These are phyloP conservation scores for Kwoniella pini DNA, from an alignment of 768 basidiomycete genomes.

Conservation along the genomic window DNA sequence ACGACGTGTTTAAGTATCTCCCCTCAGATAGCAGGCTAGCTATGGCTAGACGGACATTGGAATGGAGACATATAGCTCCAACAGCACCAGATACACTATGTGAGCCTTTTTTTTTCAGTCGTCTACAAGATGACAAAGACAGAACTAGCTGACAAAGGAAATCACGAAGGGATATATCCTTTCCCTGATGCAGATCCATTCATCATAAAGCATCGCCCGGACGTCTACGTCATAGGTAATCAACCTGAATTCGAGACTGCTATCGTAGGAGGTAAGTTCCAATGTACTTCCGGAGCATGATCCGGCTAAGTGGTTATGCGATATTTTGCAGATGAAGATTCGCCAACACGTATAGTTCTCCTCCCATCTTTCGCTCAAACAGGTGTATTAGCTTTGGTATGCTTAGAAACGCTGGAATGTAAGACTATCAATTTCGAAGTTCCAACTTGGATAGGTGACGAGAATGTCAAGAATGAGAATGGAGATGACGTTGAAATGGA, in stretches of 20 bases:
- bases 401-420: constrained; percentile 69
- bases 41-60: constrained; percentile 74
- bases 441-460: constrained; percentile 48
- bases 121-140: background rate
- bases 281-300: no score
- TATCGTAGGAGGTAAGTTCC: constrained; percentile 60
- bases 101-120: constrained; percentile 35
- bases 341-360: constrained; percentile 66
- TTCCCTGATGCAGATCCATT: constrained; percentile 87
- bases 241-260: constrained; percentile 80
- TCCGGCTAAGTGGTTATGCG: no score
- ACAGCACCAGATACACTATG: constrained; percentile 96
- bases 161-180: constrained; percentile 77
- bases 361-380: constrained; percentile 78
- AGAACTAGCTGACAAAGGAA: background rate
- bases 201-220: constrained; percentile 77
- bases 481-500: constrained; percentile 30
- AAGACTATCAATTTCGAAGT: constrained; percentile 52
- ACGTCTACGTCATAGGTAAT: constrained; percentile 89
- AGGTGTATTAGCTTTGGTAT: constrained; percentile 75
- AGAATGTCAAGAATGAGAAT: constrained; percentile 8
- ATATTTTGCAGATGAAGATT: constrained; percentile 29
- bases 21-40: constrained; percentile 65
- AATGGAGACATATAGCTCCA: constrained; percentile 96
- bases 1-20: constrained; percentile 95